phyloP scores from a whole-genome alignment of 2,329 filamentous ascomycete genomes.

The Alternaria longipes region DNA sequence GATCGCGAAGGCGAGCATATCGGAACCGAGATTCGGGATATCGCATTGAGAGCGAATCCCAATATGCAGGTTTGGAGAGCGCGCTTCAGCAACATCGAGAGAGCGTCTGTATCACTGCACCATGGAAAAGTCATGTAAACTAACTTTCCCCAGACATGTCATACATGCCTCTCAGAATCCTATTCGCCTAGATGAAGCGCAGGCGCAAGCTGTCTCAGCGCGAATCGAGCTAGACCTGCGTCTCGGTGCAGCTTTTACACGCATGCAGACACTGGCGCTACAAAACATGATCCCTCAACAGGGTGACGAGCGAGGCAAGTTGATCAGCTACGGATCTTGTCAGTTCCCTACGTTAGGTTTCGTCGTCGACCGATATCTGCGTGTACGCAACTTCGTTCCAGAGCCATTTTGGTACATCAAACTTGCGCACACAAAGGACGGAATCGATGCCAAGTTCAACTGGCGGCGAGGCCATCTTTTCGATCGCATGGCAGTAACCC shows the following conservation, averaged over 20 bases:
- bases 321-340: constrained; percentile 92
- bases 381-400: constrained; percentile 91
- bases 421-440: constrained; percentile 78
- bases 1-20: constrained; percentile 98
- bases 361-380: constrained; percentile 94
- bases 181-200: constrained; percentile 80
- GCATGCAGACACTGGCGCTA: constrained; percentile 84
- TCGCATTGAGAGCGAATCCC: constrained; percentile 77
- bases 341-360: constrained; percentile 98
- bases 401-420: constrained; percentile 95
- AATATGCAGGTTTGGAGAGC: constrained; percentile 83
- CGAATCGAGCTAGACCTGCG: constrained; percentile 91
- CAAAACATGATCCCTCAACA: constrained; percentile 71
- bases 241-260: constrained; percentile 91
- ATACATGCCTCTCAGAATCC: constrained; percentile 82
- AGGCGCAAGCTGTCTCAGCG: constrained; percentile 86
- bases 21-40: constrained; percentile 85
- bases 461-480: constrained; percentile 88
- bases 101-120: constrained; percentile 68
- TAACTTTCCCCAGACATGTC: constrained; percentile 71
- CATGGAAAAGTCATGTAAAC: neutral
- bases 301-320: constrained; percentile 66
- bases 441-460: constrained; percentile 80
- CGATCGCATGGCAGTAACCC: constrained; percentile 80
- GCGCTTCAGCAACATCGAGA: constrained; percentile 94